Percentiles rank a stretch among this genome's conserved stretches.
Conservation (phyloP, 805 yeast species). For the Saccharomycopsis malanga region DNA sequence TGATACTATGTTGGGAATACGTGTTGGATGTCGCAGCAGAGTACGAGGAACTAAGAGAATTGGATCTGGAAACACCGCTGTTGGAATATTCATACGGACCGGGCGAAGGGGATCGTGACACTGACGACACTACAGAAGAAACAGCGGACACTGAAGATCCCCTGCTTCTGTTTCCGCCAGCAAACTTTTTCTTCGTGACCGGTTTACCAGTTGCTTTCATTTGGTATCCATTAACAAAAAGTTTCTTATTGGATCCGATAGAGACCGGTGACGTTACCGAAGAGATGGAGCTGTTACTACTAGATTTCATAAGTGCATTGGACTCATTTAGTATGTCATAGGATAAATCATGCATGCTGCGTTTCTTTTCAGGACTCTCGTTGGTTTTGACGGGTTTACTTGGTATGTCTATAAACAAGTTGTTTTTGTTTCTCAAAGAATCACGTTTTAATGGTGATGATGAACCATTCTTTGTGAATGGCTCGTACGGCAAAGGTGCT, state of each 20-base stretch:
- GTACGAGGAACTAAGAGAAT: conserved; percentile 12
- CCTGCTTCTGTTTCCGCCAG: background rate
- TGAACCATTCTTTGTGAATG: background rate
- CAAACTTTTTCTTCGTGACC: background rate
- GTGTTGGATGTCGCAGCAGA: conserved; percentile 11
- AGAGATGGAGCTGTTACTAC: background rate
- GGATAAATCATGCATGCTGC: conserved; percentile 17
- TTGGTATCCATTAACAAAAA: background rate
- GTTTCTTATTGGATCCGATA: background rate
- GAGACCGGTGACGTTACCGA: background rate
- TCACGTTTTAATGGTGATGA: conserved; percentile 1
- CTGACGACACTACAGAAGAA: conserved; percentile 11
- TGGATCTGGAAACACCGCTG: conserved; percentile 6
- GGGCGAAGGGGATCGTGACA: conserved; percentile 7
- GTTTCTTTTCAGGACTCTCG: background rate
- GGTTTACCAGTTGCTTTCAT: background rate
- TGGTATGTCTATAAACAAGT: conserved; percentile 13
- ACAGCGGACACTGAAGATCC: conserved; percentile 6
- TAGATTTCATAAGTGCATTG: background rate
- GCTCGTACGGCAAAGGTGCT: conserved; percentile 2
- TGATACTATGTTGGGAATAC: conserved; percentile 6
- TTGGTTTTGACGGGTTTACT: background rate
- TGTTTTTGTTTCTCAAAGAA: conserved; percentile 6
- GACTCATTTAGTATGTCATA: conserved; percentile 9
- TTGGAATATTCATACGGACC: background rate